Evolutionary conservation across 2,329 filamentous ascomycete genomes (phyloP).

Genomic region (Colletotrichum lini): DNA sequence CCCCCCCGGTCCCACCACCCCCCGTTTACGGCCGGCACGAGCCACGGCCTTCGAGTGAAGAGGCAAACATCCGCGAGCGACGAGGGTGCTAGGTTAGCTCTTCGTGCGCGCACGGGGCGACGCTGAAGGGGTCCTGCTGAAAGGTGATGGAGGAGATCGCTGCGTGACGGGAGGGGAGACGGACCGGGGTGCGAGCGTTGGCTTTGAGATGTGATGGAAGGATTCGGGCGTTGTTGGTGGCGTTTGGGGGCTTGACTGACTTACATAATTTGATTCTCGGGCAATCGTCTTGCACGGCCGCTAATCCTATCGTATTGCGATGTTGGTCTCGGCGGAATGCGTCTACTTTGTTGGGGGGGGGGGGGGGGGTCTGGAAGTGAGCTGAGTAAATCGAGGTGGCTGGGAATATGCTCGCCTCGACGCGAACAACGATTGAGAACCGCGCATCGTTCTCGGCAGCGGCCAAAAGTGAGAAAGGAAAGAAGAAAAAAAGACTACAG

Average conservation of each 20-base stretch:
- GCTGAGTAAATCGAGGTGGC: slow-evolving; percentile 7
- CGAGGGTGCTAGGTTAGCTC: slow-evolving; percentile 27
- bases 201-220: slow-evolving; percentile 19
- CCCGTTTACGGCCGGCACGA: slow-evolving; percentile 39
- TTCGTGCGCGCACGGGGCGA: slow-evolving; percentile 28
- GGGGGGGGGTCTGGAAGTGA: background rate
- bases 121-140: slow-evolving; percentile 19
- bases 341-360: background rate
- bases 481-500: background rate
- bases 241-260: slow-evolving; percentile 17
- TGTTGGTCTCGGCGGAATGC: slow-evolving; percentile 12
- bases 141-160: slow-evolving; percentile 2
- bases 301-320: slow-evolving; percentile 12
- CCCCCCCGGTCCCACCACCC: slow-evolving; percentile 12
- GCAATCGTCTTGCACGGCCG: background rate
- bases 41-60: slow-evolving; percentile 34
- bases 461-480: background rate
- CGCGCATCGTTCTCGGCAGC: background rate
- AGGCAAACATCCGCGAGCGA: slow-evolving; percentile 15
- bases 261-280: slow-evolving; percentile 23
- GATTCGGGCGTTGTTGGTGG: slow-evolving; percentile 24
- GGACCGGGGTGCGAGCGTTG: slow-evolving; percentile 5
- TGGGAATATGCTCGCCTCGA: slow-evolving; percentile 11
- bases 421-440: background rate
- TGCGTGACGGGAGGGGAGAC: slow-evolving; percentile 17